These are phyloP conservation scores for Boechera divaricarpa DNA, from an alignment of 345 rosid genomes.

Conservation along the genomic window DNA sequence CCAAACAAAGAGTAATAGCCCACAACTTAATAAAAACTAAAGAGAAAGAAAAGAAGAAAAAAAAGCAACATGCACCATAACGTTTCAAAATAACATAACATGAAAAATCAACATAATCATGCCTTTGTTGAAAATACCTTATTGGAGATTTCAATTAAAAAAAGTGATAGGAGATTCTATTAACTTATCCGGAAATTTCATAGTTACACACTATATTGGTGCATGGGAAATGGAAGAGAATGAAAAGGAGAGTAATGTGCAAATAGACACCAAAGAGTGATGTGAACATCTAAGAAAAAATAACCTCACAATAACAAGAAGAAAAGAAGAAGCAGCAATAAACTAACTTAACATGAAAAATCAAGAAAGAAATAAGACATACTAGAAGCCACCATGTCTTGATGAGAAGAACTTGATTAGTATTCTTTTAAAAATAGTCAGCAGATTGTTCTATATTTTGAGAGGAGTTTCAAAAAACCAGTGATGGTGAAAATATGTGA, in stretches of 20 bases:
- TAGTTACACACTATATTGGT: too few relatives aligned
- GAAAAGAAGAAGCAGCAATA: not conserved
- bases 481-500: not conserved
- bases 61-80: not conserved
- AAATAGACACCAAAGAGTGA: too few relatives aligned
- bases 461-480: not conserved
- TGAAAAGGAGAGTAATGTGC: too few relatives aligned
- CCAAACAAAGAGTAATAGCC: not conserved
- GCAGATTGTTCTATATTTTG: not conserved
- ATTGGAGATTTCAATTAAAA: not conserved
- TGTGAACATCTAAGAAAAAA: too few relatives aligned
- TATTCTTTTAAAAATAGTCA: not conserved
- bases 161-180: too few relatives aligned
- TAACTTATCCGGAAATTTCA: too few relatives aligned
- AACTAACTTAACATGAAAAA: not conserved
- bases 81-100: not conserved
- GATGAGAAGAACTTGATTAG: not conserved
- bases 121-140: not conserved
- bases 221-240: too few relatives aligned
- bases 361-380: not conserved
- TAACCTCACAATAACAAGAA: too few relatives aligned
- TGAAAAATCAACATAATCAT: not conserved
- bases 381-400: not conserved
- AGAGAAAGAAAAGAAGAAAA: not conserved
- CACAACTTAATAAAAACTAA: not conserved